Evolutionary conservation across 257 asterid genomes (phyloP).

Genomic region (Ballota nigra): DNA sequence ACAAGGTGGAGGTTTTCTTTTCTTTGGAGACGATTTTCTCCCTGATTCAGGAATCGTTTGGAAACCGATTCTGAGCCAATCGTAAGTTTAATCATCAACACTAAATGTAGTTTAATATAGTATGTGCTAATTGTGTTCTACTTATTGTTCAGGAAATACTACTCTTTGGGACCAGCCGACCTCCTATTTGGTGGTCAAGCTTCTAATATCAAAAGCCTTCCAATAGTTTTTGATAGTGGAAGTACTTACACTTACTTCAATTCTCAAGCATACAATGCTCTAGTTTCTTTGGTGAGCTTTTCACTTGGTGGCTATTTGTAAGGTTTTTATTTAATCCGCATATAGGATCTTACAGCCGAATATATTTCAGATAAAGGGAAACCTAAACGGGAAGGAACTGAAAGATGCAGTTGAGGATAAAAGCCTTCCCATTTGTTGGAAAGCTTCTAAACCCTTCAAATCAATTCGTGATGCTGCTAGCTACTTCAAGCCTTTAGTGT

Average conservation of each 20-base stretch:
- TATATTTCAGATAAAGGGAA: conserved; percentile 49
- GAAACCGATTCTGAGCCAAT: conserved; percentile 49
- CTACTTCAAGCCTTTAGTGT: conserved; percentile 65
- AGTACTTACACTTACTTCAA: conserved; percentile 66
- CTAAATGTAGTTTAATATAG: not conserved
- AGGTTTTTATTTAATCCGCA: not conserved
- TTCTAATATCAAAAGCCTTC: conserved; percentile 48
- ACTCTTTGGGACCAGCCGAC: conserved; percentile 55
- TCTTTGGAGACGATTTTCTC: conserved; percentile 76
- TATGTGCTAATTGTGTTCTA: conserved; percentile 10
- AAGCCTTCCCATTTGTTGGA: conserved; percentile 88
- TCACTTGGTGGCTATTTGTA: not conserved
- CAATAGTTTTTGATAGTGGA: conserved; percentile 61
- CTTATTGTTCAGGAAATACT: conserved; percentile 41
- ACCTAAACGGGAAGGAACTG: conserved; percentile 36
- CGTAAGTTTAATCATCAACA: conserved; percentile 32
- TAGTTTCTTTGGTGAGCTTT: conserved; percentile 44
- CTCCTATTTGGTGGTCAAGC: conserved; percentile 45
- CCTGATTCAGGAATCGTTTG: conserved; percentile 62
- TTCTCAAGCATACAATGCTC: conserved; percentile 44
- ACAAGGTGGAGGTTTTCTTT: conserved; percentile 81
- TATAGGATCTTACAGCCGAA: conserved; percentile 6
- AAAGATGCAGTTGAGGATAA: conserved; percentile 54
- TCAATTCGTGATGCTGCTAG: conserved; percentile 45
- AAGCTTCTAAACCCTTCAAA: conserved; percentile 63